Evolutionary conservation across 1,139 yeast species (phyloP), one percentile per base, ranked within the genome.

Genomic region (Yamadazyma siamensis): DNA sequence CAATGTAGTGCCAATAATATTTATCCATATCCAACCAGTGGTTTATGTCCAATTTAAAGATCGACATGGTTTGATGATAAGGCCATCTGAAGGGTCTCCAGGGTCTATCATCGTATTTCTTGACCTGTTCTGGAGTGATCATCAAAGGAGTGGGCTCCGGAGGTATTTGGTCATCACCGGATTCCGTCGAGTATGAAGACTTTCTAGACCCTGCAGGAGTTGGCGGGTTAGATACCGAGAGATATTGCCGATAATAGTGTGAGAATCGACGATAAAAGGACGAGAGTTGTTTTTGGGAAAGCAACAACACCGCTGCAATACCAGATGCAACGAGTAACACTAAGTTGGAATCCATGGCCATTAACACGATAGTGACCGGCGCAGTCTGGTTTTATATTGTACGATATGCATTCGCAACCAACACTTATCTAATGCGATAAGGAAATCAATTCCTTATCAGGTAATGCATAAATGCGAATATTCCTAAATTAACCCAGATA

Each of bases 51-150:
- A 81, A 65, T 49, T 77, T 77, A 60, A 70, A 80, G 31, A 80
- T 78, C 10, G 83, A 74, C 89, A 81, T 81, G 2, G 88, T 81
- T 54, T 81, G 89, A 50, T 80, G 87, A 49, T 80, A 80, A 14
- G 88, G 88, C 81, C 84, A 79, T 47, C 88, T 62, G 56, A 81
- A 81, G 4, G 88, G 87, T 53, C 89, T 65, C 88, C 89, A 81
- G 10, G 88, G 87, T 51, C 88, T 66, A 46, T 79, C 88, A 42
- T 80, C 85, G 48, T 79, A 78, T 15, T 65, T 70, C 39, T 62
- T 58, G 10, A 80, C 84, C 44, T 77, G 77, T 23, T 80, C 86
- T 2, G 85, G 84, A 0, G 84, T 79, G 28, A 81, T 70, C 58
- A 63, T 61, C 26, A 80, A 58, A 2, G 87, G 85, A 0, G 77